These are phyloP conservation scores for Magnolia sinica DNA, from an alignment of 164 flowering plant species.

Conservation along the genomic window DNA sequence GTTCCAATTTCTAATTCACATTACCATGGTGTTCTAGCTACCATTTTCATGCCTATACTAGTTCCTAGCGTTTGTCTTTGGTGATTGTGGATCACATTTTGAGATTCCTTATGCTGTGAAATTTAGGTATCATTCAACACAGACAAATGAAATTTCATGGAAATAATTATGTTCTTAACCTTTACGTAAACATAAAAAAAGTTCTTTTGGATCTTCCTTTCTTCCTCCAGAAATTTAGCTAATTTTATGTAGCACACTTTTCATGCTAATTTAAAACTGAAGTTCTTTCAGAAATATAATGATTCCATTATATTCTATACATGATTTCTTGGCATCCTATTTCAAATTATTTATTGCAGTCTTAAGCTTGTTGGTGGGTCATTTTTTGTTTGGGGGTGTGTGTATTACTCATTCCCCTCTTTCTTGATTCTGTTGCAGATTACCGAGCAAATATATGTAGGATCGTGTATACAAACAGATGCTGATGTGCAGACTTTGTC, in stretches of 20 bases:
- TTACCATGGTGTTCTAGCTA: too few relatives aligned
- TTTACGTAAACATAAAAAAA: not conserved
- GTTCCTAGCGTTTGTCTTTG: not conserved
- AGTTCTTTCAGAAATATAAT: not conserved
- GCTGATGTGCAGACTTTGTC: constrained; percentile 65
- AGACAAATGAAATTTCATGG: too few relatives aligned
- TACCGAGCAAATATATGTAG: constrained; percentile 89
- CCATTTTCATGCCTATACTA: too few relatives aligned
- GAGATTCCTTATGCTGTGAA: not conserved
- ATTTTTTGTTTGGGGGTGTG: not conserved
- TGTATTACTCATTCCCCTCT: not conserved
- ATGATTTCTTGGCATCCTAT: not conserved
- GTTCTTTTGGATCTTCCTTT: not conserved
- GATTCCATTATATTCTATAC: not conserved
- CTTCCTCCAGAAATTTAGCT: not conserved
- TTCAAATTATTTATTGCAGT: not conserved
- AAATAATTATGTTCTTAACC: not conserved
- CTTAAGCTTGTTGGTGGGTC: not conserved
- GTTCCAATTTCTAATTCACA: too few relatives aligned
- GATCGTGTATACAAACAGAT: constrained; percentile 86
- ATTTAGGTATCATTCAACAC: not conserved
- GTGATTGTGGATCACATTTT: not conserved
- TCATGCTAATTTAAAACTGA: not conserved
- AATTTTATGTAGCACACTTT: not conserved
- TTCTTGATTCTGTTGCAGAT: constrained; percentile 44